phyloP scores from a whole-genome alignment of 129 eudicot genomes.

The Flaveria robusta region DNA sequence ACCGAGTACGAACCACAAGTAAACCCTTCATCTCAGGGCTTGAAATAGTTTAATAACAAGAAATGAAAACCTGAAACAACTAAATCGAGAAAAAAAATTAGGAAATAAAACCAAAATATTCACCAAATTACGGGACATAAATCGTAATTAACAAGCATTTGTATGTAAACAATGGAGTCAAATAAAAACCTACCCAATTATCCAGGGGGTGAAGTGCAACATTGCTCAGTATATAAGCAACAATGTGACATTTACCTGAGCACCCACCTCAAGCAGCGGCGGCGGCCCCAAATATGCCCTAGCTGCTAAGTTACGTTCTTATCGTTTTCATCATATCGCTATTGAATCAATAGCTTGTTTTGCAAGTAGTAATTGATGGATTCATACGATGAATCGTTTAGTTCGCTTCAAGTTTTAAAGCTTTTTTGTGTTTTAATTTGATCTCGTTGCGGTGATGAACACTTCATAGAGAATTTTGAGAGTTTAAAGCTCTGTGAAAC shows the following conservation, averaged over 20 bases:
- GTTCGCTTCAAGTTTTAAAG: too few relatives aligned
- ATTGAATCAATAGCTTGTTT: neutral
- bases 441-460: constrained; percentile 35
- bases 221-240: constrained; percentile 11
- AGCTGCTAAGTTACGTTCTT: neutral
- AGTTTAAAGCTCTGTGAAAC: constrained; percentile 35
- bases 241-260: neutral
- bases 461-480: constrained; percentile 17
- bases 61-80: too few relatives aligned
- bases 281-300: constrained; percentile 34
- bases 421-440: neutral
- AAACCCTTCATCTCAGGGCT: too few relatives aligned
- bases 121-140: too few relatives aligned
- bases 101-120: too few relatives aligned
- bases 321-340: neutral
- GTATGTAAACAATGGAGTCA: too few relatives aligned
- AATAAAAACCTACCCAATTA: neutral
- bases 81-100: too few relatives aligned
- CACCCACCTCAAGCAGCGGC: neutral
- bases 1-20: too few relatives aligned
- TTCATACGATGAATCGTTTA: too few relatives aligned
- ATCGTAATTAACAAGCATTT: too few relatives aligned
- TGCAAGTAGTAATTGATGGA: too few relatives aligned
- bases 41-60: too few relatives aligned
- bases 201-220: constrained; percentile 14